phyloP scores from a whole-genome alignment of 805 yeast genomes.

The Babjeviella inositovora region DNA sequence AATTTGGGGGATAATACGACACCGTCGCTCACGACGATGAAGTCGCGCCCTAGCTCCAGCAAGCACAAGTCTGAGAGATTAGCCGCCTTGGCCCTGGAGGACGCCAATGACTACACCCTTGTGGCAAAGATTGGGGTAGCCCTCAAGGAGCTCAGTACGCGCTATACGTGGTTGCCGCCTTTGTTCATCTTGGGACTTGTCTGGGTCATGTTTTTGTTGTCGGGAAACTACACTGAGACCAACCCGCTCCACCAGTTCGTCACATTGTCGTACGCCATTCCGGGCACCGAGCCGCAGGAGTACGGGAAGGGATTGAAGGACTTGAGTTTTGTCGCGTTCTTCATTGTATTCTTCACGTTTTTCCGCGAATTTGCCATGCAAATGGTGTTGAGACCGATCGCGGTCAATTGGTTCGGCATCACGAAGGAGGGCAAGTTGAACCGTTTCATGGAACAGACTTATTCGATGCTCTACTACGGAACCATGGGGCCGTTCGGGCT shows the following conservation, averaged over 20 bases:
- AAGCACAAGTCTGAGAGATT: no score
- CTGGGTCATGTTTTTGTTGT: slow-evolving; percentile 27
- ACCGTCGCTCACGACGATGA: no score
- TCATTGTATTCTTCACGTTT: slow-evolving; percentile 81
- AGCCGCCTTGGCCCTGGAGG: no score
- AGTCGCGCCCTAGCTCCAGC: no score
- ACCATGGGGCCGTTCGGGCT: slow-evolving; percentile 75
- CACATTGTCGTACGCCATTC: slow-evolving; percentile 45
- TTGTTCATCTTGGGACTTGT: slow-evolving; percentile 25
- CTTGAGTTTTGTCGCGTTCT: slow-evolving; percentile 59
- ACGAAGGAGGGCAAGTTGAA: slow-evolving; percentile 36
- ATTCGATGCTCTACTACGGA: slow-evolving; percentile 70
- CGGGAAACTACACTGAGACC: slow-evolving; percentile 38
- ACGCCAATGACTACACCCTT: no score
- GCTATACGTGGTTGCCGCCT: slow-evolving; percentile 74
- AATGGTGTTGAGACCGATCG: slow-evolving; percentile 57
- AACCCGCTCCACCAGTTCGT: slow-evolving; percentile 54
- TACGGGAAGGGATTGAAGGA: slow-evolving; percentile 87
- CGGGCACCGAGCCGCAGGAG: slow-evolving; percentile 31
- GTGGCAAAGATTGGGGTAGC: no score
- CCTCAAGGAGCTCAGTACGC: no score
- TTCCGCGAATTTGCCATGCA: slow-evolving; percentile 87
- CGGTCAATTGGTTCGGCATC: slow-evolving; percentile 29
- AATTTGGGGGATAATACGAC: no score
- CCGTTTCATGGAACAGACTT: slow-evolving; percentile 89